Conservation (phyloP, 257 asterid genomes). For the Salvia miltiorrhiza region DNA sequence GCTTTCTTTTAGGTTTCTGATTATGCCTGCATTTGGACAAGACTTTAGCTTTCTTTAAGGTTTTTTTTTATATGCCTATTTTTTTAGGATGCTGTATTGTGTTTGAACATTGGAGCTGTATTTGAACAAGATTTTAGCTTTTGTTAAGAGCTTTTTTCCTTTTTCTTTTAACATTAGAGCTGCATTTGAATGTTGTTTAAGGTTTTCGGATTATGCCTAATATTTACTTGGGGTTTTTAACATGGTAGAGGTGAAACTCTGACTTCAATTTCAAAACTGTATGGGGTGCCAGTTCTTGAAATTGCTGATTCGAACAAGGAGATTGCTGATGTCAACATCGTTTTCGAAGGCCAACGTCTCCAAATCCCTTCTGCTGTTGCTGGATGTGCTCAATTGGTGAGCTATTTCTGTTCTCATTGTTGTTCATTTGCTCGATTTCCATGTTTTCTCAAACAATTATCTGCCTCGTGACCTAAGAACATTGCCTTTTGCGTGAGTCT, state of each 20-base stretch:
- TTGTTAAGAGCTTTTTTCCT: background rate
- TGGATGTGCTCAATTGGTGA: conserved; percentile 27
- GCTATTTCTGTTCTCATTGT: background rate
- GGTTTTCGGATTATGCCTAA: background rate
- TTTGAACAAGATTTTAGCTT: background rate
- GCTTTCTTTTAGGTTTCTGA: background rate
- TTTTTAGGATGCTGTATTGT: conserved; percentile 25
- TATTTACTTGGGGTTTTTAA: background rate
- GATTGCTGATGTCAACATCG: conserved; percentile 37
- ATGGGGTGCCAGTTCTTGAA: conserved; percentile 43
- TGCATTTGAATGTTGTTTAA: background rate
- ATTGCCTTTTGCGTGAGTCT: background rate
- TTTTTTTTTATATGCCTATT: background rate
- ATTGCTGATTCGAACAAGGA: conserved; percentile 45
- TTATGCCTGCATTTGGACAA: background rate
- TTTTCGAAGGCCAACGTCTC: conserved; percentile 24
- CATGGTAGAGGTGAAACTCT: conserved; percentile 48
- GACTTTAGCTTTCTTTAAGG: background rate
- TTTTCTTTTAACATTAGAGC: background rate
- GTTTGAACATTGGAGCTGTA: background rate
- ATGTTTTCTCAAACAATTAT: background rate
- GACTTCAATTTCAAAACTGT: conserved; percentile 43
- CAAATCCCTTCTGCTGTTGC: conserved; percentile 25
- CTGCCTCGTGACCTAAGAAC: background rate
- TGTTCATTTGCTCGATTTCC: background rate